Evolutionary conservation across 2,329 filamentous ascomycete genomes (phyloP).

Genomic region (Ophiostoma pallidulum): DNA sequence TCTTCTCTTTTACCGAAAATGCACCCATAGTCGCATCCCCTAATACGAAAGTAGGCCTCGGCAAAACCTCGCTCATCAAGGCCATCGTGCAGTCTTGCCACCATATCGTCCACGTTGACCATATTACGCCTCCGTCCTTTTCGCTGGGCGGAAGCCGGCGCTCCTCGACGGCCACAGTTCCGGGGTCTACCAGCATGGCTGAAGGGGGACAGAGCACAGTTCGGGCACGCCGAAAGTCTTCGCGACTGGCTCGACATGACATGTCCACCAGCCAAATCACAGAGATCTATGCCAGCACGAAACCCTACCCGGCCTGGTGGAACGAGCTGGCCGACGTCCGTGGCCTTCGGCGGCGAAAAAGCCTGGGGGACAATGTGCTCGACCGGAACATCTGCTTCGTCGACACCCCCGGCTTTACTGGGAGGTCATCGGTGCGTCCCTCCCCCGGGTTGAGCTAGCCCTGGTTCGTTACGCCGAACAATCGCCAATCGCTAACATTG

Average conservation of each 20-base stretch:
- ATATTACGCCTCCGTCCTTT: constrained; percentile 31
- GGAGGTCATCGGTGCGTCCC: constrained; percentile 40
- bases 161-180: constrained; percentile 12
- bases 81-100: constrained; percentile 79
- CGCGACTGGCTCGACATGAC: constrained; percentile 13
- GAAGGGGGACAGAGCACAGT: constrained; percentile 12
- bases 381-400: constrained; percentile 93
- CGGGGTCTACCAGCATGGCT: constrained; percentile 1
- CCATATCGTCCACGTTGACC: constrained; percentile 89
- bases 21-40: too few relatives aligned
- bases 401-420: constrained; percentile 62
- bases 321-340: constrained; percentile 61
- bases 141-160: constrained; percentile 15
- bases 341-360: constrained; percentile 54
- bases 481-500: too few relatives aligned
- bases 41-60: constrained; percentile 48
- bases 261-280: constrained; percentile 36
- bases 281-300: constrained; percentile 71
- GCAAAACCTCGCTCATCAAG: constrained; percentile 83
- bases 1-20: not conserved
- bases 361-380: constrained; percentile 64
- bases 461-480: too few relatives aligned
- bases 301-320: constrained; percentile 85
- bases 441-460: too few relatives aligned
- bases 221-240: constrained; percentile 14